Conservation (phyloP, 257 asterid genomes). For the Anisodus tanguticus region DNA sequence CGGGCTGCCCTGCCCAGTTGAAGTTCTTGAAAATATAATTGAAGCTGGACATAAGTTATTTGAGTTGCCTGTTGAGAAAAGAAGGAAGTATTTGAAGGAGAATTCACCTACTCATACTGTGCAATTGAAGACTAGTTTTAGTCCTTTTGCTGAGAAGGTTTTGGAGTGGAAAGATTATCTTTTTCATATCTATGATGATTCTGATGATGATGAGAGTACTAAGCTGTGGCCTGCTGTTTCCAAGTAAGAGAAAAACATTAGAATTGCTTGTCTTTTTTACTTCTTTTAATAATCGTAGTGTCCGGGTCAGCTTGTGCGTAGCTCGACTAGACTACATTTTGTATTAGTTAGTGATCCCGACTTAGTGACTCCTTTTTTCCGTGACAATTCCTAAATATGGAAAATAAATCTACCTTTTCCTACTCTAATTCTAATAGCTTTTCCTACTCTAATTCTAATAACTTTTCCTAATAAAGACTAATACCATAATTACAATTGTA, state of each 20-base stretch:
- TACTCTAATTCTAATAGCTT: too few relatives aligned
- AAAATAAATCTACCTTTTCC: too few relatives aligned
- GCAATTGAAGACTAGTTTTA: slow-evolving; percentile 53
- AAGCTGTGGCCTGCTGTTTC: slow-evolving; percentile 29
- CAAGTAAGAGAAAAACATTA: slow-evolving; percentile 1
- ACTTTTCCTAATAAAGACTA: too few relatives aligned
- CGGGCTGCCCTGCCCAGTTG: too few relatives aligned
- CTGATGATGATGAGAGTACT: slow-evolving; percentile 29
- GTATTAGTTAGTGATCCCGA: too few relatives aligned
- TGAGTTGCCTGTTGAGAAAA: slow-evolving; percentile 55
- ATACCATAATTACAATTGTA: too few relatives aligned
- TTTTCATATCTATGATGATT: slow-evolving; percentile 44
- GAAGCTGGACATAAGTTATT: slow-evolving; percentile 51
- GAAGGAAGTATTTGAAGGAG: slow-evolving; percentile 52
- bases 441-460: too few relatives aligned
- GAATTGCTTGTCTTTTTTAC: too few relatives aligned
- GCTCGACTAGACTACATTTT: neutral
- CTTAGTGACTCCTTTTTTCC: too few relatives aligned
- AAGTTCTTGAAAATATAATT: slow-evolving; percentile 51
- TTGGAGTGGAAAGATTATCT: slow-evolving; percentile 69
- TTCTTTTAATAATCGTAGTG: neutral
- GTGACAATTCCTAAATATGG: too few relatives aligned
- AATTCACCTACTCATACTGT: slow-evolving; percentile 53
- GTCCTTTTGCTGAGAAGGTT: slow-evolving; percentile 48
- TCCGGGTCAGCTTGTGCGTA: neutral